Percentiles rank a stretch among this genome's conserved stretches.
These are phyloP conservation scores for Centrapalus pauciflorus DNA, from an alignment of 129 eudicot genomes.

Conservation along the genomic window DNA sequence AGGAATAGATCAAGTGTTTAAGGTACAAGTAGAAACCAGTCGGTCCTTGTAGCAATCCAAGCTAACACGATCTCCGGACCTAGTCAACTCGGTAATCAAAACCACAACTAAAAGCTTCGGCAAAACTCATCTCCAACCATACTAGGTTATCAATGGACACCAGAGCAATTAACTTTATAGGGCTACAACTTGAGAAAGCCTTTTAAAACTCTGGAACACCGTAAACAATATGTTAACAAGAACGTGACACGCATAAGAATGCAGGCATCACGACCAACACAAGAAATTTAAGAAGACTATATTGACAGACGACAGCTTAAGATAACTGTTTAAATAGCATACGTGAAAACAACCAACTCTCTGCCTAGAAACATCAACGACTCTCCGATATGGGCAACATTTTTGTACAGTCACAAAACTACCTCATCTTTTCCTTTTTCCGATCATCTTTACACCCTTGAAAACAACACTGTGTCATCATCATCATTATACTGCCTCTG, in stretches of 20 bases:
- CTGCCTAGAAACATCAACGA: conserved; percentile 35
- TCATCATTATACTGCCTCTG: conserved; percentile 37
- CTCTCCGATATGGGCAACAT: conserved; percentile 50
- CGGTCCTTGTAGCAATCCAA: too few relatives aligned
- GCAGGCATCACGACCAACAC: background rate
- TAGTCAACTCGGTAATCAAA: too few relatives aligned
- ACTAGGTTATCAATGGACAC: too few relatives aligned
- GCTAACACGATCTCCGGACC: too few relatives aligned
- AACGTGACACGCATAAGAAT: background rate
- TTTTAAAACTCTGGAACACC: too few relatives aligned
- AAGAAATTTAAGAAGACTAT: background rate
- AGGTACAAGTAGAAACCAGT: too few relatives aligned
- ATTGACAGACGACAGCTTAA: background rate
- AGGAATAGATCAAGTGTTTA: too few relatives aligned
- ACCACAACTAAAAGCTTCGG: too few relatives aligned
- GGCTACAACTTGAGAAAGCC: too few relatives aligned
- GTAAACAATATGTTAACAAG: background rate
- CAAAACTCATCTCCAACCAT: too few relatives aligned
- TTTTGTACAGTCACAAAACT: conserved; percentile 72
- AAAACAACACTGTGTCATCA: conserved; percentile 15
- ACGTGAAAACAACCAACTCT: conserved; percentile 10
- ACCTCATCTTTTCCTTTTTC: conserved; percentile 20
- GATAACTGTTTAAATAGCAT: conserved; percentile 13
- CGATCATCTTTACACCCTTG: conserved; percentile 15
- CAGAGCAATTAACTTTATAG: too few relatives aligned